phyloP scores from a whole-genome alignment of 352 stramenopile genomes.

The Phytopythium boreale region DNA sequence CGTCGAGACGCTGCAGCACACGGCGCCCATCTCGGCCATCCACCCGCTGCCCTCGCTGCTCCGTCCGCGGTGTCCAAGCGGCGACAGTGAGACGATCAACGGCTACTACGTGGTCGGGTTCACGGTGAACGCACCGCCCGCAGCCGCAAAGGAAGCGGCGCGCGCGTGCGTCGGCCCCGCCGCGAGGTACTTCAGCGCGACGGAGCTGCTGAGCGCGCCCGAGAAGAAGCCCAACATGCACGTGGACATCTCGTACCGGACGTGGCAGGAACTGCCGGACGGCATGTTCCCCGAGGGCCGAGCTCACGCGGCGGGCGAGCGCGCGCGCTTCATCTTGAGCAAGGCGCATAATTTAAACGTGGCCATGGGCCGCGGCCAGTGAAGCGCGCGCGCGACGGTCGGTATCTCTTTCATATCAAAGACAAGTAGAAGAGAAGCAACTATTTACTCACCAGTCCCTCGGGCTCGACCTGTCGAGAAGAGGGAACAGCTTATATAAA shows the following conservation, averaged over 20 bases:
- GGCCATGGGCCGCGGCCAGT: conserved; percentile 42
- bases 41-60: conserved; percentile 72
- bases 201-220: conserved; percentile 49
- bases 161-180: conserved; percentile 48
- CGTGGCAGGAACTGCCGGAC: conserved; percentile 71
- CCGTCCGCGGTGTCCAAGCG: conserved; percentile 13
- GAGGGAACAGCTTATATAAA: background rate
- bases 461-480: background rate
- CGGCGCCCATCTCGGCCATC: conserved; percentile 48
- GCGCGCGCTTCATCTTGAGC: conserved; percentile 76
- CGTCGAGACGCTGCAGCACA: conserved; percentile 79
- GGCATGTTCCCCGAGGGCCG: conserved; percentile 57
- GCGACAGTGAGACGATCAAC: conserved; percentile 8
- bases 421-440: background rate
- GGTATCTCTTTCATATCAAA: background rate
- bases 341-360: conserved; percentile 67
- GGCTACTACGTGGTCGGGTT: conserved; percentile 80
- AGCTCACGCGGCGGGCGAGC: conserved; percentile 59
- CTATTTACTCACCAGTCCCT: conserved; percentile 7
- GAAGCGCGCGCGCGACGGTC: conserved; percentile 7
- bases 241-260: conserved; percentile 51
- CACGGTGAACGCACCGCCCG: conserved; percentile 26
- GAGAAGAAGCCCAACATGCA: conserved; percentile 66
- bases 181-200: conserved; percentile 78
- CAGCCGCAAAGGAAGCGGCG: conserved; percentile 27